Percentiles rank a stretch among this genome's conserved stretches.
Conservation (phyloP, 805 yeast species). For the Diddensiella santjacobensis region DNA sequence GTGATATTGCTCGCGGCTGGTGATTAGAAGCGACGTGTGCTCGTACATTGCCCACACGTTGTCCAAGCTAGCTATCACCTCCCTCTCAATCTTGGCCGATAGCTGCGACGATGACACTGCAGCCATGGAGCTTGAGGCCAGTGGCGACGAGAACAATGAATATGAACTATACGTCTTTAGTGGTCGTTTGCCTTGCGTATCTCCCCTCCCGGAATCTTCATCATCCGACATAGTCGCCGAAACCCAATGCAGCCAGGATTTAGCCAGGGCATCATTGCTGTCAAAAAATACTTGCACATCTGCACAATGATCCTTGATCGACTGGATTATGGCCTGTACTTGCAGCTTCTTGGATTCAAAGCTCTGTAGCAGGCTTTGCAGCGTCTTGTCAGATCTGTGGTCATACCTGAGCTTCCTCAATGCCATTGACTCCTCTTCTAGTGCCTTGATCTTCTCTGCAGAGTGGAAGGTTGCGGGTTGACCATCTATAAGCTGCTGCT, state of each 20-base stretch:
- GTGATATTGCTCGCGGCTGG: constrained; percentile 19
- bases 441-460: constrained; percentile 1
- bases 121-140: constrained; percentile 17
- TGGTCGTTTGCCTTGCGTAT: background rate
- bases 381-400: constrained; percentile 13
- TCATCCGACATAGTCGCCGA: constrained; percentile 12
- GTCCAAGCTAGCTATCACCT: constrained; percentile 19
- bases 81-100: constrained; percentile 16
- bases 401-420: constrained; percentile 9
- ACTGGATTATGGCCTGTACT: constrained; percentile 14
- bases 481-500: background rate
- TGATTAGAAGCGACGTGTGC: constrained; percentile 16
- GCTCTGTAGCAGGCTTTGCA: constrained; percentile 14
- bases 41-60: constrained; percentile 20
- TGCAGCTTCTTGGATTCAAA: constrained; percentile 15
- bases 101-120: constrained; percentile 17
- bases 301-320: constrained; percentile 14
- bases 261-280: constrained; percentile 18
- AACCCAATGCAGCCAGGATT: constrained; percentile 22
- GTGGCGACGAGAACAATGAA: constrained; percentile 19
- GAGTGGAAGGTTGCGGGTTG: background rate
- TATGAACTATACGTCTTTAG: constrained; percentile 15
- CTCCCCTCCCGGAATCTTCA: background rate
- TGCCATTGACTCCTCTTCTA: constrained; percentile 12
- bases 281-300: constrained; percentile 20